A percentile compares a stretch with the other conserved stretches of the same genome.
phyloP scores from a whole-genome alignment of 805 yeast genomes.

The Metschnikowia koreensis region DNA sequence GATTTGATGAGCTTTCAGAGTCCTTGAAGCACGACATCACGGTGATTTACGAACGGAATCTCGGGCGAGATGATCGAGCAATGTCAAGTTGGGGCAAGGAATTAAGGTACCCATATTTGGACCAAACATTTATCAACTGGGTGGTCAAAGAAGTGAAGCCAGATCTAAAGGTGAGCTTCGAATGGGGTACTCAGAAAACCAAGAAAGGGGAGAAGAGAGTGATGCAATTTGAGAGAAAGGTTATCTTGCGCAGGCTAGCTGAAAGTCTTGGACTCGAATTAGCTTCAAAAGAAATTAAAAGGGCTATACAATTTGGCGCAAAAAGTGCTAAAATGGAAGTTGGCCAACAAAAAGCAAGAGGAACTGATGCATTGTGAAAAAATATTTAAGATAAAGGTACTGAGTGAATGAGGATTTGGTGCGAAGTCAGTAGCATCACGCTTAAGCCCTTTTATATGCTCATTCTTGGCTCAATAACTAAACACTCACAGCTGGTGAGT shows the following conservation, averaged over 20 bases:
- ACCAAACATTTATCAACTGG: constrained; percentile 53
- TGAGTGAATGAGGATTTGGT: no score
- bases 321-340: constrained; percentile 90
- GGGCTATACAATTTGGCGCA: constrained; percentile 97
- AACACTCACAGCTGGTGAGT: constrained; percentile 37
- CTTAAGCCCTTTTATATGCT: not conserved
- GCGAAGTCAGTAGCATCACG: no score
- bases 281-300: constrained; percentile 73
- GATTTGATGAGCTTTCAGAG: constrained; percentile 43
- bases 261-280: constrained; percentile 42
- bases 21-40: constrained; percentile 72
- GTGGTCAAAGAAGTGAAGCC: constrained; percentile 51
- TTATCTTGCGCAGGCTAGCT: constrained; percentile 64
- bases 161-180: constrained; percentile 38
- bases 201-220: constrained; percentile 29
- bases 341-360: constrained; percentile 73
- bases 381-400: no score
- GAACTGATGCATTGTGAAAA: constrained; percentile 51
- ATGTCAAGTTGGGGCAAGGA: constrained; percentile 87
- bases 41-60: constrained; percentile 72
- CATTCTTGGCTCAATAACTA: constrained; percentile 37
- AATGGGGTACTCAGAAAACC: constrained; percentile 22
- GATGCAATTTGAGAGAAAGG: constrained; percentile 42
- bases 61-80: constrained; percentile 91
- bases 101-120: constrained; percentile 82